A percentile compares a stretch with the other conserved stretches of the same genome.
Evolutionary conservation across 805 yeast species (phyloP).

Genomic region (Sugiyamaella lignohabitans): DNA sequence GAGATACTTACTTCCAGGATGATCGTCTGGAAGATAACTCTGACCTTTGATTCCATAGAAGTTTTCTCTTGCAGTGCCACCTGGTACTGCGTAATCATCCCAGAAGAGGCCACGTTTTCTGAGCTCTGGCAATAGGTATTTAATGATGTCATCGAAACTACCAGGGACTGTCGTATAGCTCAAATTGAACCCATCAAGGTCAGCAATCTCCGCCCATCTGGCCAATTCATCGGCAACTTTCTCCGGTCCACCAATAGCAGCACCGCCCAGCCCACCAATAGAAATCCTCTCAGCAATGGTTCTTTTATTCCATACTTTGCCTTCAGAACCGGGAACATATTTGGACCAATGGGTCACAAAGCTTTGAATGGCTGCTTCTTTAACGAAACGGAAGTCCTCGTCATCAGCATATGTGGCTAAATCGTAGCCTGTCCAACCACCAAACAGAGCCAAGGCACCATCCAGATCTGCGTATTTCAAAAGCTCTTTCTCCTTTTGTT

Average conservation of each 20-base stretch:
- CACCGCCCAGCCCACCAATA: constrained; percentile 27
- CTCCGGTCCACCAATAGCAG: constrained; percentile 32
- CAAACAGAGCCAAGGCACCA: constrained; percentile 38
- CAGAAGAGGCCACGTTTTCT: constrained; percentile 33
- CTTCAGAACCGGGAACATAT: constrained; percentile 9
- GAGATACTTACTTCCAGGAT: constrained; percentile 21
- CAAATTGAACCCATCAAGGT: constrained; percentile 40
- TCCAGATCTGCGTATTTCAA: constrained; percentile 34
- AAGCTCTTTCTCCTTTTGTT: constrained; percentile 31
- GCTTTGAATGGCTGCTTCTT: constrained; percentile 37
- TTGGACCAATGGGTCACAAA: constrained; percentile 5
- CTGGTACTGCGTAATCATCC: constrained; percentile 35
- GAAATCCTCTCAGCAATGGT: constrained; percentile 31
- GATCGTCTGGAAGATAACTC: constrained; percentile 18
- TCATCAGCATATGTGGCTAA: constrained; percentile 32
- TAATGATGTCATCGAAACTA: constrained; percentile 35
- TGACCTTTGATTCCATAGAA: constrained; percentile 30
- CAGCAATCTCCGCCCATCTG: constrained; percentile 35
- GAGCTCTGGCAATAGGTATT: constrained; percentile 35
- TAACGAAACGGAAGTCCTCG: constrained; percentile 30
- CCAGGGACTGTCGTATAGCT: constrained; percentile 35
- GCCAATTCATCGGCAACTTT: constrained; percentile 39
- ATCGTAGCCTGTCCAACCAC: constrained; percentile 40
- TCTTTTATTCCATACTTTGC: constrained; percentile 20
- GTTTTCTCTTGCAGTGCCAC: constrained; percentile 37